Evolutionary conservation across 2,329 filamentous ascomycete species (phyloP), one percentile per base, ranked within the genome.

Genomic region (Diplodia seriata): DNA sequence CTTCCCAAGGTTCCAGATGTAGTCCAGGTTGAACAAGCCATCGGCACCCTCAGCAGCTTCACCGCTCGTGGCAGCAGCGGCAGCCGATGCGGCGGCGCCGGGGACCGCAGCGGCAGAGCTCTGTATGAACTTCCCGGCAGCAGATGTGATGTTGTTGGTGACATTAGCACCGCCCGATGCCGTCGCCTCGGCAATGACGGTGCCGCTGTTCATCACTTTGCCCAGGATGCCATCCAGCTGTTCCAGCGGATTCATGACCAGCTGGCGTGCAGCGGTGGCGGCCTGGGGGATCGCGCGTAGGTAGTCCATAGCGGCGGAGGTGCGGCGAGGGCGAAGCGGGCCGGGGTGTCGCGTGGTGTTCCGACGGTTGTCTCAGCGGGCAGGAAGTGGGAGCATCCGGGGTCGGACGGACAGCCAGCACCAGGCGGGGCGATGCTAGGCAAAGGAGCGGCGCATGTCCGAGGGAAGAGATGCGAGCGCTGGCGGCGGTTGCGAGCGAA

Each of bases 171-270:
- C 49, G 26, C 40, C 53, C 2, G 65, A 65, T 7, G 50, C 40
- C 15, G 87, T 89, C 6, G 87, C 83, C 73, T 87, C 85, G 23
- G 88, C 84, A 63, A 90, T 86, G 47, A 86, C 77, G 72, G 84
- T 86, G 67, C 86, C 87, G 70, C 86, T 83, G 12, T 55, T 64
- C 51, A 64, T 63, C 20, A 63, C 57, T n/a, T 64, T 68, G 50
- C 66, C 66, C 50, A 68, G 29, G 49, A 68, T 56, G 40, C 51
- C 51, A 38, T 68, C 66, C 33, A 68, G 31, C 33, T 68, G 66
- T 43, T 68, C 57, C 50, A 64, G 38, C 50, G 66, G 66, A 20
- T 57, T 63, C 66, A 63, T 38, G 51, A 61, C 66, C 7, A 63
- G 49, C 50, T 68, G 66, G 50, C 66, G 66, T 6, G 66, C 66